These are phyloP conservation scores for Chlorella sp. DNA, from an alignment of 139 green algal genomes.

Conservation along the genomic window DNA sequence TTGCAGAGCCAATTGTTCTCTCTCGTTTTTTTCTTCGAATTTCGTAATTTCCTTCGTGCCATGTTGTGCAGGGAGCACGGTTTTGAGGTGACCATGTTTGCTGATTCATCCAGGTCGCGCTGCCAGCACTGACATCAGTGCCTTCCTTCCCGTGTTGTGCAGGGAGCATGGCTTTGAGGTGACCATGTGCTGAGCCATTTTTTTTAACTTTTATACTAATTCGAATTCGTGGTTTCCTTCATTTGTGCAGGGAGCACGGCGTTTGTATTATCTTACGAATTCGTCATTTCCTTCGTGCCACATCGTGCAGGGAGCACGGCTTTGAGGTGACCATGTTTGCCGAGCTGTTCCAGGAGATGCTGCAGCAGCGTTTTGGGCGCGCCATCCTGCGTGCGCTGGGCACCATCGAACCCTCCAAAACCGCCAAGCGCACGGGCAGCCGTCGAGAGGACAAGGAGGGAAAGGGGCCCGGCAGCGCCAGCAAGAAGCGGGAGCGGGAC, in stretches of 20 bases:
- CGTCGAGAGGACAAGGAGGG: background rate
- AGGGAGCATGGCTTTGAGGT: no score
- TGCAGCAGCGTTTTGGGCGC: conserved; percentile 64
- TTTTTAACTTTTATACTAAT: no score
- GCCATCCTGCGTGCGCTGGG: conserved; percentile 57
- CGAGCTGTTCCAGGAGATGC: conserved; percentile 69
- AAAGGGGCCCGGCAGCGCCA: background rate
- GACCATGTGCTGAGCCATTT: no score
- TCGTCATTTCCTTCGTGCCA: background rate
- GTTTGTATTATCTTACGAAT: no score
- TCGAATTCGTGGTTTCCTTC: background rate
- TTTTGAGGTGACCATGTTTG: background rate
- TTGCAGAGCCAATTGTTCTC: no score
- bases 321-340: conserved; percentile 56
- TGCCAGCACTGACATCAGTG: no score
- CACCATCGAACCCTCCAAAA: conserved; percentile 14
- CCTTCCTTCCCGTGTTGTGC: no score
- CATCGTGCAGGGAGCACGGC: background rate
- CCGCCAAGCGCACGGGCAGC: background rate
- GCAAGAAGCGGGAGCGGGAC: background rate
- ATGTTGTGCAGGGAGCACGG: background rate
- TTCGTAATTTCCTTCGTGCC: no score
- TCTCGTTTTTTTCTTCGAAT: no score
- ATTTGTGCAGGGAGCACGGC: background rate
- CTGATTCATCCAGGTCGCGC: no score